Evolutionary conservation across 306 rosid genomes (phyloP).

Genomic region (Spatholobus suberectus): DNA sequence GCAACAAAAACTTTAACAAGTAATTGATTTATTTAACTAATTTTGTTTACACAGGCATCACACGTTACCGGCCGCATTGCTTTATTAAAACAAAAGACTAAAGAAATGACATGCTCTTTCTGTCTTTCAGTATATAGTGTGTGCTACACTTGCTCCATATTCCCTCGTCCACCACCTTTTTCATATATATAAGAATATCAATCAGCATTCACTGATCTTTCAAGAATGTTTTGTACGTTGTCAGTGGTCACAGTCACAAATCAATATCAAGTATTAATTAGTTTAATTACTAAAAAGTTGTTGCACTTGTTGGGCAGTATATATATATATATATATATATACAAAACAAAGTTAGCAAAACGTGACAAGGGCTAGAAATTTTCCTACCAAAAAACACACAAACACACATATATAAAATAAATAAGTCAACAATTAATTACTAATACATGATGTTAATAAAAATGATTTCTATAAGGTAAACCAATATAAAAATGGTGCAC

Average conservation of each 20-base stretch:
- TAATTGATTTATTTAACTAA: not conserved
- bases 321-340: too few relatives aligned
- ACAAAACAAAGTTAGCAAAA: not conserved
- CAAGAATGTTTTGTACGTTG: not conserved
- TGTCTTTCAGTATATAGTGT: not conserved
- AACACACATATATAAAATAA: not conserved
- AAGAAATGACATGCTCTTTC: not conserved
- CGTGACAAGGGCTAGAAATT: not conserved
- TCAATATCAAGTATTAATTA: conserved; percentile 11
- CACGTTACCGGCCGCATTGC: not conserved
- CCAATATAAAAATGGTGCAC: not conserved
- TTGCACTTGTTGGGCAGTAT: not conserved
- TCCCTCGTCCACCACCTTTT: conserved; percentile 11
- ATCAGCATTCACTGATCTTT: not conserved
- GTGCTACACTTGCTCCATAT: conserved; percentile 12
- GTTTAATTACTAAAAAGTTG: not conserved
- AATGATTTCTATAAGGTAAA: not conserved
- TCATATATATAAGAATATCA: not conserved
- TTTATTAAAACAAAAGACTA: not conserved
- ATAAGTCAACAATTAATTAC: not conserved
- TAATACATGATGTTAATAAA: not conserved
- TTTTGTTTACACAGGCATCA: not conserved
- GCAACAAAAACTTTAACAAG: not conserved
- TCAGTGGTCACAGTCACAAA: conserved; percentile 29
- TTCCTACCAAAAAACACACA: not conserved